Conservation (phyloP, 305 asterid genomes). For the Stenogyne calaminthoides region DNA sequence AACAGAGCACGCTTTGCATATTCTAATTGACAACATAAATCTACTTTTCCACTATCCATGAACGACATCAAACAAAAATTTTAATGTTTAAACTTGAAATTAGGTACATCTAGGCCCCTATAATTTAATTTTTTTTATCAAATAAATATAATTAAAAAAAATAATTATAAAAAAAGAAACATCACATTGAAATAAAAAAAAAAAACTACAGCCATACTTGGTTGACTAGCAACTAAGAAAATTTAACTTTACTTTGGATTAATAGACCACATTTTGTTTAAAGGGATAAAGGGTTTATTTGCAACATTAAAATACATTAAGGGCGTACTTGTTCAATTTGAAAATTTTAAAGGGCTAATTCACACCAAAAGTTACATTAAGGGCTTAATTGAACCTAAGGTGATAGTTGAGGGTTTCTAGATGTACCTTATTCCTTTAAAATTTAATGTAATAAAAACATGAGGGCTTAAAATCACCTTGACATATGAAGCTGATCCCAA, state of each 20-base stretch:
- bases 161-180: slow-evolving; percentile 9
- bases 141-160: not conserved
- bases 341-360: too few species aligned
- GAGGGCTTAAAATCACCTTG: slow-evolving; percentile 49
- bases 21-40: not conserved
- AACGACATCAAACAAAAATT: not conserved
- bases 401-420: too few species aligned
- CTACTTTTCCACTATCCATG: not conserved
- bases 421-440: not conserved
- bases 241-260: too few species aligned
- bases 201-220: too few species aligned
- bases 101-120: too few species aligned
- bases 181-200: too few species aligned
- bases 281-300: too few species aligned
- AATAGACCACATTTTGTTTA: too few species aligned
- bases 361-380: slow-evolving; percentile 18
- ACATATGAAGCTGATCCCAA: slow-evolving; percentile 69
- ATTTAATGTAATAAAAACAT: not conserved
- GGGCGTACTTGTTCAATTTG: too few species aligned
- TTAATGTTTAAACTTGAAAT: not conserved
- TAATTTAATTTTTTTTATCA: too few species aligned
- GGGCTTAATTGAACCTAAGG: not conserved
- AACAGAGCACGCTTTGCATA: not conserved
- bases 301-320: too few species aligned
- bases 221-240: too few species aligned